Evolutionary conservation across 805 yeast species (phyloP).

Genomic region (Candida alai): DNA sequence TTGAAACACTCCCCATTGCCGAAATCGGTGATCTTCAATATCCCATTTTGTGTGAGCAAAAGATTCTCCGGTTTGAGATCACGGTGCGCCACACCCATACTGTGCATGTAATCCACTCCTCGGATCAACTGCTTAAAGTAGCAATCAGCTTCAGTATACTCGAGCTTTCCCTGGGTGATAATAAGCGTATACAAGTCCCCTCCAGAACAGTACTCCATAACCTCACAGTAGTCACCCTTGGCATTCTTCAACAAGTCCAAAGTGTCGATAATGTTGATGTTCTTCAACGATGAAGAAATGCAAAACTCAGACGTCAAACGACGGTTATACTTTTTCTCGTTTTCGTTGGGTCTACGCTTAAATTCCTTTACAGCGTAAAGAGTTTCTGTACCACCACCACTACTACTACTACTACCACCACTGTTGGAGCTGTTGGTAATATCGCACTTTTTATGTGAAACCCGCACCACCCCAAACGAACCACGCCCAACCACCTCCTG

Average conservation of each 20-base stretch:
- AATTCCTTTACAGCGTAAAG: slow-evolving; percentile 88
- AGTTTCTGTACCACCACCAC: slow-evolving; percentile 36
- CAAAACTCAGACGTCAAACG: slow-evolving; percentile 80
- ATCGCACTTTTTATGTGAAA: slow-evolving; percentile 65
- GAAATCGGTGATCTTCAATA: slow-evolving; percentile 79
- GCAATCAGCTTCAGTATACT: slow-evolving; percentile 84
- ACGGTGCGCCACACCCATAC: slow-evolving; percentile 85
- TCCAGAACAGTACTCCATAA: slow-evolving; percentile 81
- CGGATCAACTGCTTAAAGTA: slow-evolving; percentile 80
- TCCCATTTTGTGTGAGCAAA: slow-evolving; percentile 67
- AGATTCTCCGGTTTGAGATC: slow-evolving; percentile 89
- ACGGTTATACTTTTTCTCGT: slow-evolving; percentile 62
- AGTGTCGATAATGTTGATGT: slow-evolving; percentile 72
- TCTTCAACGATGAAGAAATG: slow-evolving; percentile 73
- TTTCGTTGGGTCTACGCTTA: slow-evolving; percentile 56
- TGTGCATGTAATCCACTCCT: slow-evolving; percentile 86
- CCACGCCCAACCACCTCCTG: slow-evolving; percentile 95
- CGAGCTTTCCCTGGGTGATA: slow-evolving; percentile 72
- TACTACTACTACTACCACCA: too few species aligned
- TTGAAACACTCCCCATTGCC: slow-evolving; percentile 81
- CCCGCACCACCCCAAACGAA: slow-evolving; percentile 88
- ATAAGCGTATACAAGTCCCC: slow-evolving; percentile 77
- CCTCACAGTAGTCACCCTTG: slow-evolving; percentile 79
- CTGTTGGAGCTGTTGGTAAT: slow-evolving; percentile 5
- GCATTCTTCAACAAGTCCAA: slow-evolving; percentile 76